Evolutionary conservation across 495 filamentous ascomycete species (phyloP).

Genomic region (Hyaloscypha finlandica): DNA sequence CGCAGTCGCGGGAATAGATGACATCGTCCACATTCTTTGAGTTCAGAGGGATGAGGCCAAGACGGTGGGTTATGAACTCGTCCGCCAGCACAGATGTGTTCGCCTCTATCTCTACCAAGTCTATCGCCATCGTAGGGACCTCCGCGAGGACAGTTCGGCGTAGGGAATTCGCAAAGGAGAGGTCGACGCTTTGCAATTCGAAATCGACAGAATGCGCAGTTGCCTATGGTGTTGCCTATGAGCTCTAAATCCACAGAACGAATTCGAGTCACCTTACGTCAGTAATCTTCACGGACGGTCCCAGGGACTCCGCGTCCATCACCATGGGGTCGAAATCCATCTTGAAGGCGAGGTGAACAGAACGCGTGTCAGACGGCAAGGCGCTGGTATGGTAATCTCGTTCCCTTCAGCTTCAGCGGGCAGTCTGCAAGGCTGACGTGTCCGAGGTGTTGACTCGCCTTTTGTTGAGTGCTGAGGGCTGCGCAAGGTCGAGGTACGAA

Average conservation of each 20-base stretch:
- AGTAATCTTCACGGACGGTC: constrained; percentile 70
- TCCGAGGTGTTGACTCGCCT: constrained; percentile 6
- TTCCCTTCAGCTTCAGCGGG: constrained; percentile 1
- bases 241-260: constrained; percentile 20
- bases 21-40: constrained; percentile 81
- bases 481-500: not conserved
- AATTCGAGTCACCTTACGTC: constrained; percentile 48
- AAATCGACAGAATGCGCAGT: constrained; percentile 75
- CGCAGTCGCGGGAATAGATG: constrained; percentile 90
- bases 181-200: constrained; percentile 74
- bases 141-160: constrained; percentile 92
- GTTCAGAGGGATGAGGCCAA: constrained; percentile 88
- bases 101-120: constrained; percentile 86
- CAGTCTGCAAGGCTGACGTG: constrained; percentile 29
- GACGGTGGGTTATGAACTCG: constrained; percentile 91
- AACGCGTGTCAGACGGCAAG: not conserved
- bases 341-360: constrained; percentile 17
- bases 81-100: constrained; percentile 96
- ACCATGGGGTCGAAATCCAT: constrained; percentile 69
- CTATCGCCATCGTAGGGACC: constrained; percentile 92
- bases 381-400: not conserved
- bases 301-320: constrained; percentile 65
- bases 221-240: constrained; percentile 49
- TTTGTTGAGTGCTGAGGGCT: constrained; percentile 1
- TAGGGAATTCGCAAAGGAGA: constrained; percentile 91